Percentiles rank a stretch among this genome's conserved stretches.
These are phyloP conservation scores for Phragmites australis DNA, from an alignment of 176 grass and related monocot species.

Conservation along the genomic window DNA sequence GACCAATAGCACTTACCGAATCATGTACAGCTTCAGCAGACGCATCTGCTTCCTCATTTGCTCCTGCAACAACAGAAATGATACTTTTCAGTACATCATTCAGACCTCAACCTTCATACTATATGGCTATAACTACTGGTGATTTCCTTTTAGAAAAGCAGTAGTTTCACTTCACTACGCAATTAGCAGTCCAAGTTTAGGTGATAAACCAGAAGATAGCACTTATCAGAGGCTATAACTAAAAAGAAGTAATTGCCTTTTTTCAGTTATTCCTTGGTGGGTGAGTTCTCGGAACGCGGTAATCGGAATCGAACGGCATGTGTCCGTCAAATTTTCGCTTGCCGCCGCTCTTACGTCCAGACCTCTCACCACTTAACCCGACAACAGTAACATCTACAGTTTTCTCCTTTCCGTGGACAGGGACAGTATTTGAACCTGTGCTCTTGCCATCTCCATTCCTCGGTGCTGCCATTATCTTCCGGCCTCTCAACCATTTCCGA, in stretches of 20 bases:
- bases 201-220: neutral
- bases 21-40: slow-evolving; percentile 39
- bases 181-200: neutral
- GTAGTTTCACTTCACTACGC: neutral
- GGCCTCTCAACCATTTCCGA: slow-evolving; percentile 39
- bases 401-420: slow-evolving; percentile 34
- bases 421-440: slow-evolving; percentile 57
- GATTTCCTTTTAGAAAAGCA: neutral
- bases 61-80: slow-evolving; percentile 23
- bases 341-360: slow-evolving; percentile 20
- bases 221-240: slow-evolving; percentile 3
- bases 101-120: neutral
- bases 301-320: slow-evolving; percentile 64
- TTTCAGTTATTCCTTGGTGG: slow-evolving; percentile 78
- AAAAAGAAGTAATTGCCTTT: slow-evolving; percentile 58
- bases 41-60: neutral
- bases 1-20: slow-evolving; percentile 1
- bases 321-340: slow-evolving; percentile 41
- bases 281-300: slow-evolving; percentile 62
- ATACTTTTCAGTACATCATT: slow-evolving; percentile 2
- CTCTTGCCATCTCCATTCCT: slow-evolving; percentile 13
- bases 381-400: slow-evolving; percentile 48
- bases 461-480: slow-evolving; percentile 14
- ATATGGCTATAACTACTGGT: no score
- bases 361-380: slow-evolving; percentile 17